Percentiles rank a stretch among this genome's conserved stretches.
phyloP scores from a whole-genome alignment of 345 rosid genomes.

The Pseudoturritis turrita region DNA sequence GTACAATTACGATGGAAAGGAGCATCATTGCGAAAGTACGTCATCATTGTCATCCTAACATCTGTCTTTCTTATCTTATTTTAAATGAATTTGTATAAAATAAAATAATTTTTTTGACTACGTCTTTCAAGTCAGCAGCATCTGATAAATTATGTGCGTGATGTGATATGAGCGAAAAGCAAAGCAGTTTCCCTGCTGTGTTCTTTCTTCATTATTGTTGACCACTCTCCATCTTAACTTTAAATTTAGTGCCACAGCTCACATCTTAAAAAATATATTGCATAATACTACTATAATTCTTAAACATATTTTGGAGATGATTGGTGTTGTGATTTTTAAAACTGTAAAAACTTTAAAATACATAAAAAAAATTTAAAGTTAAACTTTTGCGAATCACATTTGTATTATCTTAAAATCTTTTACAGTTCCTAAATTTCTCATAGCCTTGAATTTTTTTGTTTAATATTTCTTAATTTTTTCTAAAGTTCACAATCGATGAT shows the following conservation, averaged over 20 bases:
- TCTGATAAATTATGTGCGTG: constrained; percentile 21
- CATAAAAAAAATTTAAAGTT: too few relatives aligned
- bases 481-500: too few relatives aligned
- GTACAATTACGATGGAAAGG: constrained; percentile 17
- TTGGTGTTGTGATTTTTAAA: too few relatives aligned
- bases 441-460: too few relatives aligned
- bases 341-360: too few relatives aligned
- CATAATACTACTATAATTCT: not conserved
- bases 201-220: constrained; percentile 9
- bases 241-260: constrained; percentile 14
- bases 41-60: constrained; percentile 25
- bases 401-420: too few relatives aligned
- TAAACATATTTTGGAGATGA: too few relatives aligned
- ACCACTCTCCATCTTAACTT: not conserved
- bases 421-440: too few relatives aligned
- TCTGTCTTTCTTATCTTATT: constrained; percentile 3
- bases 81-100: not conserved
- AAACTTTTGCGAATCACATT: too few relatives aligned
- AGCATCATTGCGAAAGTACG: constrained; percentile 34
- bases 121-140: constrained; percentile 27
- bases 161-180: constrained; percentile 27
- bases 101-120: constrained; percentile 5
- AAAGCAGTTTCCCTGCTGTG: constrained; percentile 7
- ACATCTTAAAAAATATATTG: not conserved
- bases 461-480: too few relatives aligned